Conservation (phyloP, 108 stramenopile species). For the Nannochloropsis gaditana region DNA sequence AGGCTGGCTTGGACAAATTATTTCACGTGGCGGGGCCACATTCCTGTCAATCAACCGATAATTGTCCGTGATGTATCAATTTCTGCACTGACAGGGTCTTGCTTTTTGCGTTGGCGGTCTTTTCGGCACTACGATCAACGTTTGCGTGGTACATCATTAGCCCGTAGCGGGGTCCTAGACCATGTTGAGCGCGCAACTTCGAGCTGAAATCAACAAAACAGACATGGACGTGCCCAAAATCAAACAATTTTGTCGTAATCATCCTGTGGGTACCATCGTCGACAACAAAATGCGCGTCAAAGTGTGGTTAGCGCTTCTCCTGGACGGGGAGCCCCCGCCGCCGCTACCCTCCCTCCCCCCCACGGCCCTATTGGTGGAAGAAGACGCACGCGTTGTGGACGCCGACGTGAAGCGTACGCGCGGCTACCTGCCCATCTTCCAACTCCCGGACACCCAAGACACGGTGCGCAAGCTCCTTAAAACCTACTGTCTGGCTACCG, state of each 20-base stretch:
- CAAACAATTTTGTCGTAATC: not conserved
- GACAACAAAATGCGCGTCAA: not conserved
- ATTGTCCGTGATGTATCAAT: no score
- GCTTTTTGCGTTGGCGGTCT: no score
- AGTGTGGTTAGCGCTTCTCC: not conserved
- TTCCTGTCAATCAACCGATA: no score
- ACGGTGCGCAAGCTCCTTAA: conserved; percentile 30
- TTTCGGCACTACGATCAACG: no score
- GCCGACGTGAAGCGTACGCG: conserved; percentile 37
- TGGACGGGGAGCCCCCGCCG: not conserved
- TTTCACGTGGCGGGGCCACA: no score
- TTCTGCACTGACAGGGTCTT: no score
- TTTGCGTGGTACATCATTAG: no score
- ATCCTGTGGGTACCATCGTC: not conserved
- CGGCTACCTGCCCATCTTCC: conserved; percentile 24
- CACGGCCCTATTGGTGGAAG: not conserved
- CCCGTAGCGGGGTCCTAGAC: not conserved
- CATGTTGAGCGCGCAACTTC: conserved; percentile 12
- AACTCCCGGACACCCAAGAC: not conserved
- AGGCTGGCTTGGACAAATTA: no score
- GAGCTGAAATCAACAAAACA: not conserved
- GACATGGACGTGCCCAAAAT: not conserved
- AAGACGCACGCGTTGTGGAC: conserved; percentile 26
- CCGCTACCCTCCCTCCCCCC: not conserved
- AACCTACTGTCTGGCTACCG: conserved; percentile 27